A percentile compares a stretch with the other conserved stretches of the same genome.
Evolutionary conservation across 1,284 basidiomycete species (phyloP).

Genomic region (Ganoderma meredithae): DNA sequence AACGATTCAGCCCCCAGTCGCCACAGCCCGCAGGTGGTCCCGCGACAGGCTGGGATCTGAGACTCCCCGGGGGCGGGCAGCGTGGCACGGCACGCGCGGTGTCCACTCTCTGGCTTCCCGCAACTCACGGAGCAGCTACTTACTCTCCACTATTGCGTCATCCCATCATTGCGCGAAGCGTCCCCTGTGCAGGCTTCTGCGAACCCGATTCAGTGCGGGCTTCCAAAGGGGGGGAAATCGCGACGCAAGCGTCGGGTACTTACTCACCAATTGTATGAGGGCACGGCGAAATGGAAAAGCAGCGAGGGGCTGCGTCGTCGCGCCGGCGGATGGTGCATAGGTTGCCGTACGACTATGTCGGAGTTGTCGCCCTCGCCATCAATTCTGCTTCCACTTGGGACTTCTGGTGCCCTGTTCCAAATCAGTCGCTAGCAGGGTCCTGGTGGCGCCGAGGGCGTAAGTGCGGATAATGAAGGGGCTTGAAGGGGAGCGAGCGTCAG

Average conservation of each 20-base stretch:
- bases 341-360: not conserved
- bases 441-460: not conserved
- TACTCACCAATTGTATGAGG: not conserved
- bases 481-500: too few relatives aligned
- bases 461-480: not conserved
- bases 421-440: not conserved
- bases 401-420: too few relatives aligned
- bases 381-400: too few relatives aligned
- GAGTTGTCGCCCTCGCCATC: not conserved
- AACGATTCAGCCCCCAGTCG: too few relatives aligned
- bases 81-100: not conserved
- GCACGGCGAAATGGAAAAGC: not conserved
- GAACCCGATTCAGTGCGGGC: not conserved
- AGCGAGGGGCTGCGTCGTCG: not conserved
- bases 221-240: not conserved
- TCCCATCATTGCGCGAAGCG: conserved; percentile 1
- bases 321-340: not conserved
- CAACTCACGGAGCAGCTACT: too few relatives aligned
- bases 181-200: not conserved
- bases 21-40: not conserved
- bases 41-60: not conserved
- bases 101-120: too few relatives aligned
- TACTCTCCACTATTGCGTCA: not conserved
- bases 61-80: conserved; percentile 1
- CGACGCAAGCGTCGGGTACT: not conserved